Conservation (phyloP, 768 basidiomycete genomes). For the Serendipita sp. region DNA sequence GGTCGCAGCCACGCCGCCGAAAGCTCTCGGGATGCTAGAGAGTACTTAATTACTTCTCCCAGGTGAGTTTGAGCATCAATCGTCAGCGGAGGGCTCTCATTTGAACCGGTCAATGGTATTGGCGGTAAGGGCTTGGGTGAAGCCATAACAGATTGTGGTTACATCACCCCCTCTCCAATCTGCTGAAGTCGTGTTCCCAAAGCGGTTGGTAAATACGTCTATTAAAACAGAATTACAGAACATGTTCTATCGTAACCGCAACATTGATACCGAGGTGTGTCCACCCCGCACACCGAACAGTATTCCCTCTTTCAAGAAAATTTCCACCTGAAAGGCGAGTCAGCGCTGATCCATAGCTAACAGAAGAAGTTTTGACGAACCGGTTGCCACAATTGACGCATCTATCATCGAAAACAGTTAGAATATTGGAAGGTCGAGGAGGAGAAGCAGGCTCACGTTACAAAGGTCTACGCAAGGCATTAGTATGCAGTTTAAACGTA, state of each 20-base stretch:
- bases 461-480: slow-evolving; percentile 49
- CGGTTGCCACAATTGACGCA: slow-evolving; percentile 55
- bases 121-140: neutral
- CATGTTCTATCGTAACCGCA: too few relatives aligned
- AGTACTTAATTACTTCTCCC: neutral
- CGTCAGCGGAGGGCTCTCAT: neutral
- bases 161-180: neutral
- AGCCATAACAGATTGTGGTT: neutral
- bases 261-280: neutral
- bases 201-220: too few relatives aligned
- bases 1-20: neutral
- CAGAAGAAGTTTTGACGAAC: slow-evolving; percentile 16
- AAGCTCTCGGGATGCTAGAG: neutral
- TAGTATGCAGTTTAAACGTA: neutral
- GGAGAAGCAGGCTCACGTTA: slow-evolving; percentile 41
- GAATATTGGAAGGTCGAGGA: slow-evolving; percentile 8
- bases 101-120: neutral
- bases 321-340: slow-evolving; percentile 33
- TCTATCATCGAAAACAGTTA: slow-evolving; percentile 18
- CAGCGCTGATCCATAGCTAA: neutral
- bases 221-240: too few relatives aligned
- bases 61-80: neutral
- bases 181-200: neutral
- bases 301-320: slow-evolving; percentile 30
- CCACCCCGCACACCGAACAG: neutral